Conservation (phyloP, 2,329 filamentous ascomycete genomes). For the Harringtonia aguacate region DNA sequence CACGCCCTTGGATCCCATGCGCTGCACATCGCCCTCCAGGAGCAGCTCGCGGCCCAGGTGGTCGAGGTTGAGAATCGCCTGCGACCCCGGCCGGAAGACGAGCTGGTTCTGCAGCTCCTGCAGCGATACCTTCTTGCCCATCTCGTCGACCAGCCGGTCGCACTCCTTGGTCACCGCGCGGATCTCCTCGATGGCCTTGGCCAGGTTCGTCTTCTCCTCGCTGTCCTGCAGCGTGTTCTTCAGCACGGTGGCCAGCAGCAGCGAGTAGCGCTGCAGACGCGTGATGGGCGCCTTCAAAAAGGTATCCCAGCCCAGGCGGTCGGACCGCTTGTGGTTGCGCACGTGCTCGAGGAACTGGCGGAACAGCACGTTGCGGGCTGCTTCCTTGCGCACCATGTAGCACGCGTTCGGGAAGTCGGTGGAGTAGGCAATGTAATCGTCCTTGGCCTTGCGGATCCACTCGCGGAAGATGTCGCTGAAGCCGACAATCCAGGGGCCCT, state of each 20-base stretch:
- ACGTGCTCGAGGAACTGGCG: constrained; percentile 74
- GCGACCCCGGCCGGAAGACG: constrained; percentile 77
- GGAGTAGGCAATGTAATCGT: constrained; percentile 86
- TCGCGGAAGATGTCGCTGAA: constrained; percentile 97
- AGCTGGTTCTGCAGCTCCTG: constrained; percentile 76
- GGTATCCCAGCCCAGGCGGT: constrained; percentile 84
- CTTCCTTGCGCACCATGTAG: constrained; percentile 74
- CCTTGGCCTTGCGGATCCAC: constrained; percentile 91
- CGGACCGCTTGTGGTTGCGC: constrained; percentile 66
- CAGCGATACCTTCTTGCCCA: constrained; percentile 81
- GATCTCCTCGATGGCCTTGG: constrained; percentile 82
- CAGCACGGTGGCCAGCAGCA: constrained; percentile 72
- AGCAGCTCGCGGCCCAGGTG: constrained; percentile 90
- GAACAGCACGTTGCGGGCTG: constrained; percentile 77
- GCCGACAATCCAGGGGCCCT: constrained; percentile 86
- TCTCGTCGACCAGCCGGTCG: constrained; percentile 84
- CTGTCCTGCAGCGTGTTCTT: constrained; percentile 75
- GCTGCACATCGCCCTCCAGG: constrained; percentile 77
- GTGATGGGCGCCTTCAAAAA: constrained; percentile 92
- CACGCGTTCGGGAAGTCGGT: constrained; percentile 75
- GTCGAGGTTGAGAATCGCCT: constrained; percentile 80
- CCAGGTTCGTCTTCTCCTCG: constrained; percentile 80
- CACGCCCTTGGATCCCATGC: constrained; percentile 80
- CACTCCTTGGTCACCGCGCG: constrained; percentile 82
- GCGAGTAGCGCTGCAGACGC: constrained; percentile 77